A percentile compares a stretch with the other conserved stretches of the same genome.
phyloP scores from a whole-genome alignment of 148 eudicot genomes.

The Rhododendron simsii region DNA sequence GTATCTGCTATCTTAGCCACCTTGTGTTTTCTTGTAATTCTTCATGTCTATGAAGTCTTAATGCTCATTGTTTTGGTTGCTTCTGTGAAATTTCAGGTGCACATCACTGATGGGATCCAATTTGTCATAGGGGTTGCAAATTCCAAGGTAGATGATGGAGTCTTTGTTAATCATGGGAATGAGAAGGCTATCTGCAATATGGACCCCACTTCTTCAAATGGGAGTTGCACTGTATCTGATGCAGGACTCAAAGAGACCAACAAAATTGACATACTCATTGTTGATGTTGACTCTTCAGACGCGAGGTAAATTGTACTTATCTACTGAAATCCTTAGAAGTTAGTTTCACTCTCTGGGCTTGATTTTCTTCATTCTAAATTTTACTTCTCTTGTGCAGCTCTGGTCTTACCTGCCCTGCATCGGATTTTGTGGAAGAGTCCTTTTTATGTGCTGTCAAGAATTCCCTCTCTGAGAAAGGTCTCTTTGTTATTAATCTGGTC shows the following conservation, averaged over 20 bases:
- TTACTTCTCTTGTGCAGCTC: conserved; percentile 46
- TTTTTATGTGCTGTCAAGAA: conserved; percentile 54
- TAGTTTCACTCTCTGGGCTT: background rate
- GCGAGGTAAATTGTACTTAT: conserved; percentile 41
- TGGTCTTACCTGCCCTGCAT: conserved; percentile 90
- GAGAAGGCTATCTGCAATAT: conserved; percentile 10
- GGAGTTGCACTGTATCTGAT: conserved; percentile 9
- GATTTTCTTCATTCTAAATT: background rate
- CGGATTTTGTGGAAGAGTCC: conserved; percentile 74
- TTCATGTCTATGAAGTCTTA: background rate
- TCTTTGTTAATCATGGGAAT: conserved; percentile 2
- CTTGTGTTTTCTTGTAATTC: background rate
- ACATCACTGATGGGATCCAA: conserved; percentile 78
- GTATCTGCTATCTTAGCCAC: background rate
- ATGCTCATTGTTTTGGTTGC: conserved; percentile 1
- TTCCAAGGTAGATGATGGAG: conserved; percentile 14
- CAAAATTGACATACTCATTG: conserved; percentile 55
- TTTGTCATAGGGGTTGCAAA: conserved; percentile 44
- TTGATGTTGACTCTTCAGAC: conserved; percentile 95
- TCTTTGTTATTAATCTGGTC: conserved; percentile 81
- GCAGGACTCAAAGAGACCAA: conserved; percentile 13
- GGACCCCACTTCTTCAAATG: conserved; percentile 17
- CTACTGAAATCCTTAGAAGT: background rate
- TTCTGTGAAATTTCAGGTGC: conserved; percentile 43
- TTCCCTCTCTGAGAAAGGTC: conserved; percentile 74